Base-by-base conservation (phyloP, 768 basidiomycete genomes). In the Boletellus sp. region DNA sequence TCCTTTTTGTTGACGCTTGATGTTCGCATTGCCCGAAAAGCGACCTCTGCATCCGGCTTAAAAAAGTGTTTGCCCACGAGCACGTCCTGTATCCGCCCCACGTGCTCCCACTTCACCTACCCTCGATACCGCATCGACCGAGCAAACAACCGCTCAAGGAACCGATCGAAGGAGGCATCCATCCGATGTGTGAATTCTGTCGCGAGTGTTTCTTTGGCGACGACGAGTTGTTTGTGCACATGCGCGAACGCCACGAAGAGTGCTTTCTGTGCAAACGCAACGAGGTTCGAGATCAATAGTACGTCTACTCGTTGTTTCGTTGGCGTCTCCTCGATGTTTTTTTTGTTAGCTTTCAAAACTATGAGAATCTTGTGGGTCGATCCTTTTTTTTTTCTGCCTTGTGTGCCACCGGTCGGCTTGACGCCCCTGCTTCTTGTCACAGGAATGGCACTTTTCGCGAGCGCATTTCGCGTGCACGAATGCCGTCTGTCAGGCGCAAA, bases 31-130 rank as follows among this genome's bases (percentile, higher is more conserved):
- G 24, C 16, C n/a, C 22, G 17, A 17, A 13, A 38, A 94, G 91
- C 59, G 90, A 92, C 57, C 65, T 99, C 2, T 99, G 96, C 64
- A 83, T 93, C 48, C 78, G 84, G 44, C 78, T 78, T 66, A 94
- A 97, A 72, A 96, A 96, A 59, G 87, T 98, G 34, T 99, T 99
- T 66, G 76, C 90, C 2, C 94, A 99, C 68, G 95, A 99, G 67
- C 95, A 97, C 62, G 80, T 84, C 1, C 66, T 96, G 23, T 99
- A 95, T 64, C 74, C 83, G 2, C 75, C 79, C 6, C 70, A 77
- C 65, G 53, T 84, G 61, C 71, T 95, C 4, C 74, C 79, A 7
- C 51, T 80, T 4, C 94, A 97, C 65, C 73, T 95, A 5, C 94
- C 94, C 0, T 88, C 90, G 0, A 76, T 84, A 62, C 72, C 72